These are phyloP conservation scores for Myxozyma mucilagina DNA, from an alignment of 805 yeast species.

Conservation along the genomic window DNA sequence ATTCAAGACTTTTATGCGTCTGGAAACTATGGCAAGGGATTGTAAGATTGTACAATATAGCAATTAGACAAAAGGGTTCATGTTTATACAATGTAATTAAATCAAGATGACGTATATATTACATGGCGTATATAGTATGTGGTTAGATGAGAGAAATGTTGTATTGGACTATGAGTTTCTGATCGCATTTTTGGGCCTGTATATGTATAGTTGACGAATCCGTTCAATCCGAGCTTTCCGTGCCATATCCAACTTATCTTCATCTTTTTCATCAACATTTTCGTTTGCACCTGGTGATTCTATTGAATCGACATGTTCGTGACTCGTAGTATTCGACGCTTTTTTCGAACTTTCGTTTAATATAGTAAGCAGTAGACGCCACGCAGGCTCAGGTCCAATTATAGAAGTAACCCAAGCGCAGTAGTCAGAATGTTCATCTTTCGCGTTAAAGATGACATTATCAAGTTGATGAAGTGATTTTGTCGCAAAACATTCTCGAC, in stretches of 20 bases:
- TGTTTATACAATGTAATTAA: neutral
- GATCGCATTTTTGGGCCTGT: constrained; percentile 8
- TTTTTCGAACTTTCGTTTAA: neutral
- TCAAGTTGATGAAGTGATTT: neutral
- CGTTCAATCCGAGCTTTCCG: constrained; percentile 17
- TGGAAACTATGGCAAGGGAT: constrained; percentile 87
- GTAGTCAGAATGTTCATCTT: constrained; percentile 21
- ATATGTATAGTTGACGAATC: constrained; percentile 14
- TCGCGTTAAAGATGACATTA: constrained; percentile 4
- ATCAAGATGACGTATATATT: neutral
- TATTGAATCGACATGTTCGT: too few relatives aligned
- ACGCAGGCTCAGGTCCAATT: constrained; percentile 19
- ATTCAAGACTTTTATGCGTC: constrained; percentile 72
- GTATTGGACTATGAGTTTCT: neutral
- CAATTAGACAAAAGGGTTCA: neutral
- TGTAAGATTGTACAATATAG: constrained; percentile 44
- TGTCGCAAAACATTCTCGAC: constrained; percentile 4
- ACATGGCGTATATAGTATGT: neutral
- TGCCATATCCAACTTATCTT: constrained; percentile 6
- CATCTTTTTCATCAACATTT: neutral
- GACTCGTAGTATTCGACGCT: too few relatives aligned
- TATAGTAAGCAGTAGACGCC: constrained; percentile 19
- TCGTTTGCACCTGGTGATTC: neutral
- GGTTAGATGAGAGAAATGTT: too few relatives aligned
- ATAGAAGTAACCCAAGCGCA: constrained; percentile 30